Base-by-base conservation (phyloP, 306 rosid genomes). In the Rosa lucieae region DNA sequence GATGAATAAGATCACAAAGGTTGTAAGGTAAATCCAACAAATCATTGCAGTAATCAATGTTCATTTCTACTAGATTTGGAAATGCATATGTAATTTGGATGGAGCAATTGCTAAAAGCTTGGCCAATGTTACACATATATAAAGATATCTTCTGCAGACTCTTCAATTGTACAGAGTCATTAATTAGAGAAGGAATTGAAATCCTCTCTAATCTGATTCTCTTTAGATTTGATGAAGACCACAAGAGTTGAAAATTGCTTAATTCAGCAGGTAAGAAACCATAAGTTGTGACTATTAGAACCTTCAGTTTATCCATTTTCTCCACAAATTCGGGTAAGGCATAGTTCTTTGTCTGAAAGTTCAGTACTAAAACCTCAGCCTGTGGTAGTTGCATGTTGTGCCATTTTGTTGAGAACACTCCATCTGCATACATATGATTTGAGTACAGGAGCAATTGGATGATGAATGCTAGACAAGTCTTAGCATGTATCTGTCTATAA, bases 341-440 rank as follows among this genome's bases (percentile, higher is more conserved):
- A 77, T 58, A 85, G 42, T 91, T 86, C 70, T 77, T 76, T 62
- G 83, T 47, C 47, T 82, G 68, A 79, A 89, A 47, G 78, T 88
- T 91, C 44, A 93, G 70, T 59, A 91, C 84, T 35, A 93, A 78
- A 59, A 84, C 97, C 85, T 89, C 88, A 44, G 78, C 91, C 67
- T 87, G 51, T 6, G 80, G 42, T 23, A 86, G 85, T 40, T 83
- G 75, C 79, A 87, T 66, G 85, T 89, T 73, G 23, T 72, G 85
- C 94, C 90, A 85, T 4, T 88, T 70, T 32, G 85, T 78, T 32
- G 82, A 76, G 80, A 93, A 87, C 14, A 5, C 6, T 75, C 83
- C 90, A 88, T 85, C 98, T 93, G 90, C 85, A 84, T 82, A 82
- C 21, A 17, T 26, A 3, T n/a, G 46, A 35, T 73, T 10, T 73